These are phyloP conservation scores for Trichosanthes truncata DNA, from an alignment of 306 rosid genomes.

Conservation along the genomic window DNA sequence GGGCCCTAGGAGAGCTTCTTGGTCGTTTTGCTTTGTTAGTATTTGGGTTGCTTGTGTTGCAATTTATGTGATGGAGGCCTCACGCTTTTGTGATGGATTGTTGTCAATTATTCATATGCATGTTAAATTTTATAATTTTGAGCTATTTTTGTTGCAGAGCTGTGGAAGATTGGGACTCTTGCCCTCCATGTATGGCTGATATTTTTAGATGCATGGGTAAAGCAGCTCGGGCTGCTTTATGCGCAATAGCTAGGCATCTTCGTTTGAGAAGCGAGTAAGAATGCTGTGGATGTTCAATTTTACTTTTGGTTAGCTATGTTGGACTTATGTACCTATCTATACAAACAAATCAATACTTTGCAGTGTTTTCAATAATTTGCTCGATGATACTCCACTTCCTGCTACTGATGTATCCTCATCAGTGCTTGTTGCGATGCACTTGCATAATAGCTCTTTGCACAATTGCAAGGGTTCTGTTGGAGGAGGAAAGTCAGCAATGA, in stretches of 20 bases:
- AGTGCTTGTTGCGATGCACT: constrained; percentile 67
- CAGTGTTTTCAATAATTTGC: constrained; percentile 88
- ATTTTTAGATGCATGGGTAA: constrained; percentile 90
- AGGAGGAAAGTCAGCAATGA: constrained; percentile 63
- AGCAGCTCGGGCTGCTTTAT: constrained; percentile 68
- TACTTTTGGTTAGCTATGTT: neutral
- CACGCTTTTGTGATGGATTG: neutral
- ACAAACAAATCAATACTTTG: constrained; percentile 21
- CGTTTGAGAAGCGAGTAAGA: constrained; percentile 95
- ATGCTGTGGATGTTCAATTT: constrained; percentile 16
- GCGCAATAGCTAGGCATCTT: constrained; percentile 85
- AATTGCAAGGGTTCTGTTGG: constrained; percentile 71
- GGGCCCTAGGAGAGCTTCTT: neutral
- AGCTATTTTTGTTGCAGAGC: constrained; percentile 51
- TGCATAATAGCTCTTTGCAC: constrained; percentile 38
- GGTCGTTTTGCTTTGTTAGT: neutral
- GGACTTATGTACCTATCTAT: neutral
- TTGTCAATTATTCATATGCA: neutral
- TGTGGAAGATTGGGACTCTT: constrained; percentile 88
- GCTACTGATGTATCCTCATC: constrained; percentile 85
- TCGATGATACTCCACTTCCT: constrained; percentile 90
- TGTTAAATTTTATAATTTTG: constrained; percentile 3
- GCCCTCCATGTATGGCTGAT: constrained; percentile 94
- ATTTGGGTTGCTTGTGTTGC: neutral
- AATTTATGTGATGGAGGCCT: neutral